phyloP scores from a whole-genome alignment of 2,329 filamentous ascomycete genomes.

The Cadophora sp. region DNA sequence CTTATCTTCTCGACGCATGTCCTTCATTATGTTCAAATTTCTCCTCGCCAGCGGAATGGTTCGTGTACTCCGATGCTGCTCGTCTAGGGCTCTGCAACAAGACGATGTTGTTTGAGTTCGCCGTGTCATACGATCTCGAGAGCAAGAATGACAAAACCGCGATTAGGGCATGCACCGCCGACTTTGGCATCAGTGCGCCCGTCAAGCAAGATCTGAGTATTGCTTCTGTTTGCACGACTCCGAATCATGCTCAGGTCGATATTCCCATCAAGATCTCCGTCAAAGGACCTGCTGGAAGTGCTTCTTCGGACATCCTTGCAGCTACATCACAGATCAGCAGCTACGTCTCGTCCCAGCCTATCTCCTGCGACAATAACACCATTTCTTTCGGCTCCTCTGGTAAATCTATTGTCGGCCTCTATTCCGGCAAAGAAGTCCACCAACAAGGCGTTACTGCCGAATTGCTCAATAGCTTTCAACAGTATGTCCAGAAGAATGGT shows the following conservation, averaged over 20 bases:
- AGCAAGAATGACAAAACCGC: neutral
- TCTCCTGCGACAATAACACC: slow-evolving; percentile 3
- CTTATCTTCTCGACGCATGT: slow-evolving; percentile 3
- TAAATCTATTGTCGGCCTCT: neutral
- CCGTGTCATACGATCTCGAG: slow-evolving; percentile 1
- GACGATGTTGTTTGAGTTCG: slow-evolving; percentile 9
- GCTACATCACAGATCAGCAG: neutral
- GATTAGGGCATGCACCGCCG: neutral
- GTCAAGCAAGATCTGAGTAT: neutral
- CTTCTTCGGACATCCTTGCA: neutral
- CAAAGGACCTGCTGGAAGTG: neutral
- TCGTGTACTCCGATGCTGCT: slow-evolving; percentile 6
- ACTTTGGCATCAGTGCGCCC: neutral
- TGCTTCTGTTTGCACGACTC: neutral
- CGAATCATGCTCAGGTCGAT: neutral
- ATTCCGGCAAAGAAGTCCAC: slow-evolving; percentile 1
- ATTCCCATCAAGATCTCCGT: neutral
- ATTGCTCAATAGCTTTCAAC: neutral
- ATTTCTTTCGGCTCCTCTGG: neutral
- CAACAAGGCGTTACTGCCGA: neutral
- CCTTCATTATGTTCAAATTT: neutral
- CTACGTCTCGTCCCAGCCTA: neutral
- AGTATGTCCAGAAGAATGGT: neutral
- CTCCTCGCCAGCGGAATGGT: neutral
- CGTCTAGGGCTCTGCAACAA: slow-evolving; percentile 12